phyloP scores from a whole-genome alignment of 768 basidiomycete genomes.

The Coprinopsis cinerea region DNA sequence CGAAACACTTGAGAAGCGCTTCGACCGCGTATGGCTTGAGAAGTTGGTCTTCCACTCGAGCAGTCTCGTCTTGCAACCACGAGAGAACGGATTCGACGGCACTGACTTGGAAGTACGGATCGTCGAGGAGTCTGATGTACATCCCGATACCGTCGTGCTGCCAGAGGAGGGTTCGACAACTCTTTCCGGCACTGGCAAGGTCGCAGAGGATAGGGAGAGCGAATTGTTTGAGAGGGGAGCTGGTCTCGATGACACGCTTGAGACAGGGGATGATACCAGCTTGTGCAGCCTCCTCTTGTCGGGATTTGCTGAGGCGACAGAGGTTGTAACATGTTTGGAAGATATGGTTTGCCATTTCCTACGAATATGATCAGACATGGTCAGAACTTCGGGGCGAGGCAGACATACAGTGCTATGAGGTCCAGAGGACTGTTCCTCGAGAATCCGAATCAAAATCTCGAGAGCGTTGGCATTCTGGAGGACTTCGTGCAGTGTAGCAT shows the following conservation, averaged over 20 bases:
- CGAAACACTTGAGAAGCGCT: conserved; percentile 71
- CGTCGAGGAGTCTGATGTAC: conserved; percentile 73
- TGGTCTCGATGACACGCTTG: conserved; percentile 80
- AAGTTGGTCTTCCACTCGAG: conserved; percentile 87
- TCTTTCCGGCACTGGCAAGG: conserved; percentile 91
- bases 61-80: conserved; percentile 95
- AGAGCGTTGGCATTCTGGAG: conserved; percentile 95
- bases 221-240: conserved; percentile 93
- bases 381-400: neutral
- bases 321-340: conserved; percentile 98
- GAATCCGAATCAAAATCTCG: conserved; percentile 79
- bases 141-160: conserved; percentile 84
- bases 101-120: conserved; percentile 89
- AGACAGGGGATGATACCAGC: conserved; percentile 92
- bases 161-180: conserved; percentile 85
- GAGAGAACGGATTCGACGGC: conserved; percentile 86
- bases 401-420: conserved; percentile 65
- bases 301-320: conserved; percentile 86
- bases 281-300: conserved; percentile 96
- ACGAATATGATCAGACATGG: conserved; percentile 9
- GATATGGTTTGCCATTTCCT: conserved; percentile 97
- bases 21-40: conserved; percentile 61
- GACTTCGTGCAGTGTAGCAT: conserved; percentile 81
- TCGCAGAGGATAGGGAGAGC: conserved; percentile 96
- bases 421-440: conserved; percentile 76